Percentiles rank a stretch among this genome's conserved stretches.
These are phyloP conservation scores for Ophiostoma sp. DNA, from an alignment of 2,329 filamentous ascomycete genomes.

Conservation along the genomic window DNA sequence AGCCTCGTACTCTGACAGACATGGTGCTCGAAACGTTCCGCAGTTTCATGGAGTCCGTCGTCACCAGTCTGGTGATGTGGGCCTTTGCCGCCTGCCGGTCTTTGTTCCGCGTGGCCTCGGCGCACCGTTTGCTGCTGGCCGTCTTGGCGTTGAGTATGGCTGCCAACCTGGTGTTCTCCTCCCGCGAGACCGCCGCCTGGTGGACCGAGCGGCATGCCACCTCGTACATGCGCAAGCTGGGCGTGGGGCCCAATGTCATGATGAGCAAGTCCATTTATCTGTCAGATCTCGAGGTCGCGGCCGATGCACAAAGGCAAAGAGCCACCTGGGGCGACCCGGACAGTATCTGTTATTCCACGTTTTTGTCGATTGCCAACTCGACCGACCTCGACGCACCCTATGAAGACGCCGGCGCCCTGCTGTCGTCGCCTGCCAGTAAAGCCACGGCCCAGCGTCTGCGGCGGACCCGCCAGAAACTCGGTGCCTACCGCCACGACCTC, in stretches of 20 bases:
- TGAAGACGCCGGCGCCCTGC: constrained; percentile 51
- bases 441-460: constrained; percentile 66
- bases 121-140: constrained; percentile 71
- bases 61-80: constrained; percentile 77
- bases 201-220: constrained; percentile 80
- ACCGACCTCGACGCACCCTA: constrained; percentile 60
- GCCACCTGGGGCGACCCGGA: no score
- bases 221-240: constrained; percentile 78
- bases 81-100: constrained; percentile 65
- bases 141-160: constrained; percentile 68
- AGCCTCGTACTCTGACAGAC: constrained; percentile 61
- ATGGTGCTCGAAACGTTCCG: constrained; percentile 71
- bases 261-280: constrained; percentile 88
- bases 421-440: constrained; percentile 51
- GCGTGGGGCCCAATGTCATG: constrained; percentile 72
- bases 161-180: constrained; percentile 73
- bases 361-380: constrained; percentile 58
- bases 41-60: constrained; percentile 73
- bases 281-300: constrained; percentile 77
- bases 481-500: constrained; percentile 82
- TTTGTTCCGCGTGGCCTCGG: constrained; percentile 66
- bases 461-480: constrained; percentile 79
- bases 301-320: no score
- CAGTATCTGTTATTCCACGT: constrained; percentile 52
- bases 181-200: constrained; percentile 73